These are phyloP conservation scores for Tuber indicum DNA, from an alignment of 495 filamentous ascomycete genomes.

Conservation along the genomic window DNA sequence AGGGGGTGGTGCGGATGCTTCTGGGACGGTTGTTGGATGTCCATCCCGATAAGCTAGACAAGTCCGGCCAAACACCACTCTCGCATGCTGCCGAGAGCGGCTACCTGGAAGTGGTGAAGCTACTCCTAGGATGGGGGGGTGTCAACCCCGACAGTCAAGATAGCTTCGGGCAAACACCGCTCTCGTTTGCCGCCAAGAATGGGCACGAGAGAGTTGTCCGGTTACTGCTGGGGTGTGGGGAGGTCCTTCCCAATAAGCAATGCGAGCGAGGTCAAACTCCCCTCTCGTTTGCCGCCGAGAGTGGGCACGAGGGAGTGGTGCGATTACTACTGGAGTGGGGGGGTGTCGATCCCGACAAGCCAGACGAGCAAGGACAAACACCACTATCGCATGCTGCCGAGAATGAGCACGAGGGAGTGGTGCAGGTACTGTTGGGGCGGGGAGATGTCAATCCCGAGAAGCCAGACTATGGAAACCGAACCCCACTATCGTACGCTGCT, in stretches of 20 bases:
- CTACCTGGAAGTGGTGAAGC: too few relatives aligned
- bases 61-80: neutral
- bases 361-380: accelerated
- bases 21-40: neutral
- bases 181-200: neutral
- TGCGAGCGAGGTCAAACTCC: too few relatives aligned
- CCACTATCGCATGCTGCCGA: neutral
- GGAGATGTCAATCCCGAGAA: neutral
- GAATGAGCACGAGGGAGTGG: neutral
- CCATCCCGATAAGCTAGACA: neutral
- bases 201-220: neutral
- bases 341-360: neutral
- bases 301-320: neutral
- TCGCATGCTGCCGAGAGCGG: too few relatives aligned
- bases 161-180: neutral
- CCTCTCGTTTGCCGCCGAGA: neutral
- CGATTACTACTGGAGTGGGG: neutral
- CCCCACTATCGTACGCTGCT: too few relatives aligned
- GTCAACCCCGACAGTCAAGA: neutral
- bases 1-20: neutral
- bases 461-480: neutral
- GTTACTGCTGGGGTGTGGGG: too few relatives aligned
- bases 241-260: too few relatives aligned
- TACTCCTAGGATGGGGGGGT: too few relatives aligned
- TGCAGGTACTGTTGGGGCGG: neutral